These are phyloP conservation scores for Xerocomellus chrysenteron DNA, from an alignment of 768 basidiomycete genomes.

Conservation along the genomic window DNA sequence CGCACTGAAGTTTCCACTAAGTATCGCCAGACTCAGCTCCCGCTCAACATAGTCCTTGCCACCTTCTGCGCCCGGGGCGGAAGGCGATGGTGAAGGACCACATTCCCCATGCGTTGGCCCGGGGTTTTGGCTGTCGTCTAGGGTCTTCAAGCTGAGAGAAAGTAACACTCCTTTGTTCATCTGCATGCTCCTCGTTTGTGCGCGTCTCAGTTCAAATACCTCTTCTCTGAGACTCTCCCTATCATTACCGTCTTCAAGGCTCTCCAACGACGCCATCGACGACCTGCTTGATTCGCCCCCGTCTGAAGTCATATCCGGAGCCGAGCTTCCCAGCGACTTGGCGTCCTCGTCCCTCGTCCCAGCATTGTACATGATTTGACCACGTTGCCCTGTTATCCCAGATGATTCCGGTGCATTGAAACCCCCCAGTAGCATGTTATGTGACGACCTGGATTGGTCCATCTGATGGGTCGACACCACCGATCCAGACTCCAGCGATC, in stretches of 20 bases:
- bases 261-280: constrained; percentile 26
- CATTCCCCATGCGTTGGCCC: constrained; percentile 4
- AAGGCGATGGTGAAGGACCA: constrained; percentile 2
- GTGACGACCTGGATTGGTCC: not conserved
- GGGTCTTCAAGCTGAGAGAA: constrained; percentile 24
- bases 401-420: not conserved
- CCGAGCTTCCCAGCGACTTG: constrained; percentile 19
- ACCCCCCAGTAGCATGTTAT: not conserved
- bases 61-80: not conserved
- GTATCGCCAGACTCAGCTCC: constrained; percentile 23
- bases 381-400: not conserved
- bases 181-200: constrained; percentile 50
- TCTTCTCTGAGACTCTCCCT: constrained; percentile 27
- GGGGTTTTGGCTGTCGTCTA: constrained; percentile 1
- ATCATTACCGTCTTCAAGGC: constrained; percentile 15
- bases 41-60: constrained; percentile 13
- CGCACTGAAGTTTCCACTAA: constrained; percentile 39
- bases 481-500: constrained; percentile 12
- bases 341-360: constrained; percentile 14
- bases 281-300: constrained; percentile 21
- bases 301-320: constrained; percentile 29
- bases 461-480: not conserved
- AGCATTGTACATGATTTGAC: not conserved
- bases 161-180: constrained; percentile 48
- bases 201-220: constrained; percentile 46